phyloP scores from a whole-genome alignment of 2,329 filamentous ascomycete genomes.

The Exophiala phaeomuriformis region DNA sequence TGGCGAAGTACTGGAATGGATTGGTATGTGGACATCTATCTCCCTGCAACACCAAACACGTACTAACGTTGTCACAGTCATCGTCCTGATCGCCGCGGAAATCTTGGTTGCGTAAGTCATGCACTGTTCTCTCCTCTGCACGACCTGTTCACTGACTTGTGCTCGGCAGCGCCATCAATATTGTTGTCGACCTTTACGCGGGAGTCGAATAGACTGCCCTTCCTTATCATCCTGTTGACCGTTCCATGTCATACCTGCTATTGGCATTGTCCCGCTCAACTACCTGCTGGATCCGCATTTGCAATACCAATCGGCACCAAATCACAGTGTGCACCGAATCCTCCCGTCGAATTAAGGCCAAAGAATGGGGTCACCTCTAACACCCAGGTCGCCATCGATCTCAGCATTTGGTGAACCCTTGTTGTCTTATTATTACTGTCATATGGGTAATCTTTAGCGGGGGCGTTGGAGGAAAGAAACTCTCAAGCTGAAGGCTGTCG shows the following conservation, averaged over 20 bases:
- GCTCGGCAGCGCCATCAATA: constrained; percentile 61
- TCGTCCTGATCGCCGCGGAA: constrained; percentile 89
- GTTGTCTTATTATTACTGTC: too few relatives aligned
- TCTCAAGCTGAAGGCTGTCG: neutral
- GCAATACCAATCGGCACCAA: too few relatives aligned
- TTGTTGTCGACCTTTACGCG: constrained; percentile 86
- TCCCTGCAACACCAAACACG: neutral
- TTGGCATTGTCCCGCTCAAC: too few relatives aligned
- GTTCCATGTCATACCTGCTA: too few relatives aligned
- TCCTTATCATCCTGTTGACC: neutral
- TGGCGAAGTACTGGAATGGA: constrained; percentile 83
- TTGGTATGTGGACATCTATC: constrained; percentile 54
- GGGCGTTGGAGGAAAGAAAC: constrained; percentile 8
- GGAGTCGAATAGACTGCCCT: constrained; percentile 44
- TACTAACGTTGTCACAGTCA: constrained; percentile 52
- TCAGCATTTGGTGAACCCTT: too few relatives aligned
- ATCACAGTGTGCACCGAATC: too few relatives aligned
- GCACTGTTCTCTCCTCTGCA: neutral
- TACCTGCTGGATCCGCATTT: neutral
- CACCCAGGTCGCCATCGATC: too few relatives aligned
- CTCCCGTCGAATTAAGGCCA: too few relatives aligned
- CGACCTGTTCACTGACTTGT: neutral
- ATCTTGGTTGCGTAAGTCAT: constrained; percentile 64
- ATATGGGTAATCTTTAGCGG: constrained; percentile 1
- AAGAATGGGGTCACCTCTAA: too few relatives aligned